Percentiles rank a stretch among this genome's conserved stretches.
Conservation (phyloP, 1,284 basidiomycete species). For the Marasmius sp. region DNA sequence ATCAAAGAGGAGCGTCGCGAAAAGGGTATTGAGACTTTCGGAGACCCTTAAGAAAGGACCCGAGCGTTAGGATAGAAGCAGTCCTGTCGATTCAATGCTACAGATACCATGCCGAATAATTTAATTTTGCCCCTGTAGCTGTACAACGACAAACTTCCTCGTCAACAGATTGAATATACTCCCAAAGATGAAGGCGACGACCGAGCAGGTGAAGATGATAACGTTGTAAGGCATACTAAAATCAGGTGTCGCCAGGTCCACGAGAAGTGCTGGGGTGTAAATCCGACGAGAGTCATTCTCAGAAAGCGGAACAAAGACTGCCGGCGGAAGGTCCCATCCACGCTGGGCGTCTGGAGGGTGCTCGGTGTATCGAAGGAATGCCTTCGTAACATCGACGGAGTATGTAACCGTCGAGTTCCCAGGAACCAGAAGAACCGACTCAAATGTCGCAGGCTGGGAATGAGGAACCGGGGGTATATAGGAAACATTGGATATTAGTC, state of each 20-base stretch:
- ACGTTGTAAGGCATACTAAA: constrained; percentile 99
- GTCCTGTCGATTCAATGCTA: no score
- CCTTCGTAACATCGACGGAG: constrained; percentile 77
- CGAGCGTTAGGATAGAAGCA: no score
- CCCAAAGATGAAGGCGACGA: constrained; percentile 93
- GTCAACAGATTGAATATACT: constrained; percentile 88
- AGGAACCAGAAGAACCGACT: constrained; percentile 72
- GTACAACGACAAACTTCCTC: constrained; percentile 71
- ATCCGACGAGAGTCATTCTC: constrained; percentile 40
- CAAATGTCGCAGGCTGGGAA: constrained; percentile 71
- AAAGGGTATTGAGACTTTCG: no score
- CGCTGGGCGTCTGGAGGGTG: constrained; percentile 95
- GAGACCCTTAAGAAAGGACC: no score
- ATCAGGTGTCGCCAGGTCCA: constrained; percentile 94
- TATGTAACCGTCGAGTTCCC: constrained; percentile 64
- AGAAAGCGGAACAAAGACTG: constrained; percentile 61
- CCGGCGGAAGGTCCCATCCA: constrained; percentile 90
- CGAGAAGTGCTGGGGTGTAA: constrained; percentile 81
- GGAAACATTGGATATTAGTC: constrained; percentile 58
- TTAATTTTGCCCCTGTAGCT: constrained; percentile 18
- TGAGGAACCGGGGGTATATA: constrained; percentile 74
- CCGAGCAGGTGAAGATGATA: constrained; percentile 91
- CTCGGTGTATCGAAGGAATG: constrained; percentile 91
- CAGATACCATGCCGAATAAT: neutral
- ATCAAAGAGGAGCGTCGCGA: no score